phyloP scores from a whole-genome alignment of 1,139 yeast species.

The Geotrichum citri-aurantii region DNA sequence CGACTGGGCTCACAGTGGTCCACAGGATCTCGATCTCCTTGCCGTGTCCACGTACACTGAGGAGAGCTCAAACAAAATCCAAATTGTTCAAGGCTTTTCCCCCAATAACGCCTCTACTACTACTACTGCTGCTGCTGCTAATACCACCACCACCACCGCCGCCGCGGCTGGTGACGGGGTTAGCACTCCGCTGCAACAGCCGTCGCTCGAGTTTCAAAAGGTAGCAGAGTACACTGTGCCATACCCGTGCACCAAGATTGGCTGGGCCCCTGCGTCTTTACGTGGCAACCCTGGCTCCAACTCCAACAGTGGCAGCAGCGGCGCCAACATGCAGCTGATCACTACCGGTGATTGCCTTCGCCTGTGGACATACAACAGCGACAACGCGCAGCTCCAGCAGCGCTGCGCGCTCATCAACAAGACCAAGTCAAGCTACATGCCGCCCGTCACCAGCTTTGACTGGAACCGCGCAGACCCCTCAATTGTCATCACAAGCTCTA shows the following conservation, averaged over 20 bases:
- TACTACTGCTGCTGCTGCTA: neutral
- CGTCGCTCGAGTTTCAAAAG: slow-evolving; percentile 25
- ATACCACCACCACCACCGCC: neutral
- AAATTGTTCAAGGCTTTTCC: slow-evolving; percentile 19
- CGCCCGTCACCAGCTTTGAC: slow-evolving; percentile 79
- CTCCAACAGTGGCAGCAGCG: neutral
- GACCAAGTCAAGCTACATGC: slow-evolving; percentile 38
- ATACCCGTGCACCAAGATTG: slow-evolving; percentile 62
- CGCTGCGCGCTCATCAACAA: slow-evolving; percentile 41
- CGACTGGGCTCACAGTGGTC: slow-evolving; percentile 54
- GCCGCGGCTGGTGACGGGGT: neutral
- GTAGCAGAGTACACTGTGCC: slow-evolving; percentile 52
- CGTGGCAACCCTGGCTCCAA: neutral
- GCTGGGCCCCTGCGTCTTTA: slow-evolving; percentile 57
- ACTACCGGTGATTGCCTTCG: slow-evolving; percentile 69
- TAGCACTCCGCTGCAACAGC: slow-evolving; percentile 21
- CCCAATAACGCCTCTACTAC: neutral
- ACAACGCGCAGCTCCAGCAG: slow-evolving; percentile 39
- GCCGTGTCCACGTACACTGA: slow-evolving; percentile 70
- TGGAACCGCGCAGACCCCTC: slow-evolving; percentile 77
- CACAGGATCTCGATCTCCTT: slow-evolving; percentile 44
- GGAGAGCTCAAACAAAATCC: slow-evolving; percentile 37
- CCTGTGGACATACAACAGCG: slow-evolving; percentile 50
- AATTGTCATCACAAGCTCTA: slow-evolving; percentile 73
- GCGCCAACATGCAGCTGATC: slow-evolving; percentile 43